Evolutionary conservation across 2,329 filamentous ascomycete species (phyloP).

Genomic region (Cladosporium colombiae): DNA sequence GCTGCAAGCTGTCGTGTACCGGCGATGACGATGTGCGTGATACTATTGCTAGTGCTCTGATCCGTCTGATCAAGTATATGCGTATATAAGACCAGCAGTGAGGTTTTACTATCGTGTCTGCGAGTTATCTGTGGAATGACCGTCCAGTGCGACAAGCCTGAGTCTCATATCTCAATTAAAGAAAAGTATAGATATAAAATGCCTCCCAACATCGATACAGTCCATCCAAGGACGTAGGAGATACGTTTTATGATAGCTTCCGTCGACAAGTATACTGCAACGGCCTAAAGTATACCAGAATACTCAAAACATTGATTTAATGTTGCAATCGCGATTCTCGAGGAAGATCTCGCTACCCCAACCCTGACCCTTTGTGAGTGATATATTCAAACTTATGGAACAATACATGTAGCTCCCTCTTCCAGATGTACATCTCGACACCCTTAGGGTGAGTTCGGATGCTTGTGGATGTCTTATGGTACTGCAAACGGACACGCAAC

Average conservation of each 20-base stretch:
- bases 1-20: not conserved
- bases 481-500: not conserved
- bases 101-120: not conserved
- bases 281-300: not conserved
- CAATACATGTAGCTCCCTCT: not conserved
- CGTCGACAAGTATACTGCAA: not conserved
- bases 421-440: not conserved
- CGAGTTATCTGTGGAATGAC: not conserved
- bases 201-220: not conserved
- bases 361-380: not conserved
- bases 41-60: not conserved
- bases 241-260: fast-evolving
- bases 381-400: not conserved
- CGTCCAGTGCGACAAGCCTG: not conserved
- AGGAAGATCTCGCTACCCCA: not conserved
- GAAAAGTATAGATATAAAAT: not conserved
- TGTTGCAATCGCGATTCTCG: not conserved
- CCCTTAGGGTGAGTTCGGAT: not conserved
- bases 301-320: not conserved
- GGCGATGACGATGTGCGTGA: not conserved
- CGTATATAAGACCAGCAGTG: not conserved
- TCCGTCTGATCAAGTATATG: not conserved
- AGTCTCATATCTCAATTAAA: not conserved
- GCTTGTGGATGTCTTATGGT: not conserved
- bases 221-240: not conserved